Evolutionary conservation across 176 grass and related monocot genomes (phyloP).

Genomic region (Avena sativa): DNA sequence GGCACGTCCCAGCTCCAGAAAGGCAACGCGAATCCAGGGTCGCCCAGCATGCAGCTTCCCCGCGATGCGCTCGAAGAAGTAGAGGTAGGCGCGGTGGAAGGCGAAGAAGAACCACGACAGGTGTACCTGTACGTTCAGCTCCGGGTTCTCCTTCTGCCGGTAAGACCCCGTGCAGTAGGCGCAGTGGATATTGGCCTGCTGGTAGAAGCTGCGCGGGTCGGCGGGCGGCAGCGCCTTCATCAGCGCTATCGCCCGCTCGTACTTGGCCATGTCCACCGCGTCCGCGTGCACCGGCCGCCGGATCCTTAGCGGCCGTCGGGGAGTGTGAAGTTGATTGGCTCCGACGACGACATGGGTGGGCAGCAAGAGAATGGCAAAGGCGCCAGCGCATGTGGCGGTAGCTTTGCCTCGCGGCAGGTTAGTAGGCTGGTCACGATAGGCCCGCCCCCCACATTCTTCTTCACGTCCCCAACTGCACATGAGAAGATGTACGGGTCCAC

Average conservation of each 20-base stretch:
- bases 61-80: no score
- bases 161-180: no score
- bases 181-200: slow-evolving; percentile 50
- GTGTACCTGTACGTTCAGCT: no score
- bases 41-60: no score
- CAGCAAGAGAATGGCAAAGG: slow-evolving; percentile 40
- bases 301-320: slow-evolving; percentile 44
- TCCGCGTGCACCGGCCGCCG: slow-evolving; percentile 38
- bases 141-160: no score
- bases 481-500: slow-evolving; percentile 20
- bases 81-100: no score
- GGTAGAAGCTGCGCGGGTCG: slow-evolving; percentile 69
- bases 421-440: slow-evolving; percentile 37
- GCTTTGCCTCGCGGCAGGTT: neutral
- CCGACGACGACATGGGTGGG: neutral
- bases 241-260: slow-evolving; percentile 43
- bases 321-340: slow-evolving; percentile 38
- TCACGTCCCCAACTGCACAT: neutral
- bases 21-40: no score
- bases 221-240: slow-evolving; percentile 47
- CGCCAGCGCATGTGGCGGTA: slow-evolving; percentile 10
- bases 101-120: no score
- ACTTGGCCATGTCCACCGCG: slow-evolving; percentile 55
- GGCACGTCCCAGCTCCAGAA: neutral
- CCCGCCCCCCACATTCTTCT: neutral